A percentile compares a stretch with the other conserved stretches of the same genome.
Conservation (phyloP, 2,329 filamentous ascomycete species). For the Blastomyces parvus region DNA sequence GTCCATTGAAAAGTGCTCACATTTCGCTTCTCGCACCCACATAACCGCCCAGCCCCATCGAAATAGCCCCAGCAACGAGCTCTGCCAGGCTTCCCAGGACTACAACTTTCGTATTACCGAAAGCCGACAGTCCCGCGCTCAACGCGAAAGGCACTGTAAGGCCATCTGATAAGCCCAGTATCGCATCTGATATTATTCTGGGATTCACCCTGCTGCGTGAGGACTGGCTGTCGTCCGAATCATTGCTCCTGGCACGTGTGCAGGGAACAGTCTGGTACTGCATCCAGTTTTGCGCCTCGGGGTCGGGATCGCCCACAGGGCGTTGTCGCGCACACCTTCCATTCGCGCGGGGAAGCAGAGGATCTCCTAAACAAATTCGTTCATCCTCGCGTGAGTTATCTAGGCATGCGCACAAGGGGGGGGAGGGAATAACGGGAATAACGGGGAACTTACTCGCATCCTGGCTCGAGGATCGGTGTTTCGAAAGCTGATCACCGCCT, state of each 20-base stretch:
- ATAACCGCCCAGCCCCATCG: conserved; percentile 37
- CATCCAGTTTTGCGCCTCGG: conserved; percentile 26
- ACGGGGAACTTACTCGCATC: conserved; percentile 12
- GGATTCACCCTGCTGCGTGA: conserved; percentile 31
- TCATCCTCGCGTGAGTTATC: not conserved
- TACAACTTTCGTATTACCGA: conserved; percentile 32
- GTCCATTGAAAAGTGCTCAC: conserved; percentile 25
- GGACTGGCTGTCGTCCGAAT: not conserved
- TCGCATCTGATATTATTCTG: conserved; percentile 39
- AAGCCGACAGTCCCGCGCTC: conserved; percentile 34
- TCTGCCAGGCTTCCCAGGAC: conserved; percentile 35
- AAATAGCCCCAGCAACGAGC: conserved; percentile 33
- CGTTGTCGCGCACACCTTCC: conserved; percentile 19
- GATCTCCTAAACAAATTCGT: conserved; percentile 21
- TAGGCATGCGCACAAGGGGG: not conserved
- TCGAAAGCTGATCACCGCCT: conserved; percentile 13
- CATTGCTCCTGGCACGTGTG: conserved; percentile 5
- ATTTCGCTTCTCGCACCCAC: conserved; percentile 43
- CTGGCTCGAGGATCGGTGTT: conserved; percentile 11
- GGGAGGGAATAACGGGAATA: not conserved
- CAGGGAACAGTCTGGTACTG: conserved; percentile 28
- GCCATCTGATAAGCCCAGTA: conserved; percentile 36
- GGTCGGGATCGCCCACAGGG: conserved; percentile 18
- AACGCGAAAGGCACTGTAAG: conserved; percentile 38
- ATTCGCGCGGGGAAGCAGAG: conserved; percentile 23